phyloP scores from a whole-genome alignment of 345 rosid genomes.

The Eucalyptus regnans region DNA sequence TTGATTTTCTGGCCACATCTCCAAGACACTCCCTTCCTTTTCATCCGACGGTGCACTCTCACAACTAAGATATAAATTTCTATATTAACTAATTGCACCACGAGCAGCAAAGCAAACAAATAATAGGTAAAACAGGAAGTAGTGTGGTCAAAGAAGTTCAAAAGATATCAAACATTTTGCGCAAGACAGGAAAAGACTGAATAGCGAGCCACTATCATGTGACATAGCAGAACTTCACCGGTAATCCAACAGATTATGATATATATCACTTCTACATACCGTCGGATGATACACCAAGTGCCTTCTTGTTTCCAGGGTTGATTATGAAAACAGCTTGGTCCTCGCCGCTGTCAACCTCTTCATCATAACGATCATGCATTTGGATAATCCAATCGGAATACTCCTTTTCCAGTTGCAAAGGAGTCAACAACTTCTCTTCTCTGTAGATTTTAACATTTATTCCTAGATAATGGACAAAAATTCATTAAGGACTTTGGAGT shows the following conservation, averaged over 20 bases:
- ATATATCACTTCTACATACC: constrained; percentile 19
- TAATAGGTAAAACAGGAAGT: background rate
- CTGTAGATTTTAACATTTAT: constrained; percentile 18
- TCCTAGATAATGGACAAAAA: constrained; percentile 12
- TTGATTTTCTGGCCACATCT: constrained; percentile 50
- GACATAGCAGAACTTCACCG: background rate
- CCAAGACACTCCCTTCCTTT: constrained; percentile 40
- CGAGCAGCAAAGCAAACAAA: background rate
- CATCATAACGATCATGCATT: constrained; percentile 58
- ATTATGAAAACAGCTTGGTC: constrained; percentile 40
- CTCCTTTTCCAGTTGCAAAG: constrained; percentile 34
- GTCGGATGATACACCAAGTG: constrained; percentile 40
- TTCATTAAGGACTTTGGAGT: background rate
- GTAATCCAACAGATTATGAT: background rate
- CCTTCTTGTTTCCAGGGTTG: constrained; percentile 28
- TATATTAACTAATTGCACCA: background rate
- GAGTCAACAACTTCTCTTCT: constrained; percentile 17
- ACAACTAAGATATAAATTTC: constrained; percentile 26
- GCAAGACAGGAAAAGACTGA: background rate
- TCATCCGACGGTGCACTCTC: constrained; percentile 39
- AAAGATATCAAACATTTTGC: background rate
- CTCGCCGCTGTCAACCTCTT: constrained; percentile 41
- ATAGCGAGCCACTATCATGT: background rate
- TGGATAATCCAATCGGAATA: constrained; percentile 55
- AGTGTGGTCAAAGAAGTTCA: background rate